Conservation (phyloP, 371 early-diverging fungal genomes). For the Batrachochytrium dendrobatidis region DNA sequence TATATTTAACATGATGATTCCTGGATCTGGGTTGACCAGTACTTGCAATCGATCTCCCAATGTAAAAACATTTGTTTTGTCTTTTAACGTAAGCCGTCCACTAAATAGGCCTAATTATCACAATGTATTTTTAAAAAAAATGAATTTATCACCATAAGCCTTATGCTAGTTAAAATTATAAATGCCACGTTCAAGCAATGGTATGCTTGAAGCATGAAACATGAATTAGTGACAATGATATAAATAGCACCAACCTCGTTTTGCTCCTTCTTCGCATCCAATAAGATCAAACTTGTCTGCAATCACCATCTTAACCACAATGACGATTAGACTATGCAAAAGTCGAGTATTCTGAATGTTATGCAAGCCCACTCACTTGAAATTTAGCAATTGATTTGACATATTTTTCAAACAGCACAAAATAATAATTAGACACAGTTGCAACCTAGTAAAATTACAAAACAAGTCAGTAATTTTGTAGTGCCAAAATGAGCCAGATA, state of each 20-base stretch:
- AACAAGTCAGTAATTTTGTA: neutral
- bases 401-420: conserved; percentile 82
- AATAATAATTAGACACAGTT: conserved; percentile 74
- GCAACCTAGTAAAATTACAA: conserved; percentile 25
- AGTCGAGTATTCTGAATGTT: no score
- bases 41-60: conserved; percentile 66
- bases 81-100: conserved; percentile 43
- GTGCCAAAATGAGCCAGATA: neutral
- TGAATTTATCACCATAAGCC: no score
- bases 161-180: no score
- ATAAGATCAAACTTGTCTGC: conserved; percentile 78
- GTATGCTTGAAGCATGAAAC: no score
- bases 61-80: conserved; percentile 68
- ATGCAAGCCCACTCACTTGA: conserved; percentile 62
- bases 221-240: no score
- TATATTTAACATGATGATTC: conserved; percentile 69
- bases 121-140: no score
- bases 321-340: no score
- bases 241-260: conserved; percentile 18
- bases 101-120: conserved; percentile 53
- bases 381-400: conserved; percentile 61
- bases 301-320: conserved; percentile 44
- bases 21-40: conserved; percentile 61
- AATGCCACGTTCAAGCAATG: no score
- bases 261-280: conserved; percentile 66